phyloP scores from a whole-genome alignment of 306 rosid species.

The Rosa rugosa region DNA sequence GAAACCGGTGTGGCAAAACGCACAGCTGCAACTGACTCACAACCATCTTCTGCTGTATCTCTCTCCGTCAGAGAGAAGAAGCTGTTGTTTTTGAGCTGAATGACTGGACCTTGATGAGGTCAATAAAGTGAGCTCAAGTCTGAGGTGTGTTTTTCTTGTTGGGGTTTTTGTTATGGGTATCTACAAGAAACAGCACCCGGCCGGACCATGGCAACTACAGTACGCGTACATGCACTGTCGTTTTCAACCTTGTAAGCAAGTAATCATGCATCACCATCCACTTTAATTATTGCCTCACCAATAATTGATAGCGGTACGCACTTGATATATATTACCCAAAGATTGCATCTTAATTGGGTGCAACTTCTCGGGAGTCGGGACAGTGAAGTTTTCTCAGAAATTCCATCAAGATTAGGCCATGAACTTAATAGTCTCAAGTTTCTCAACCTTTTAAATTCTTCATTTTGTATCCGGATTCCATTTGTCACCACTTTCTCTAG shows the following conservation, averaged over 20 bases:
- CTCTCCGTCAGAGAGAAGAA: background rate
- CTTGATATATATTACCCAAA: too few relatives aligned
- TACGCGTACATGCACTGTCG: background rate
- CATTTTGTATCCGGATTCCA: too few relatives aligned
- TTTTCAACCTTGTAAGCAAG: background rate
- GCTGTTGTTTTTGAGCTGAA: background rate
- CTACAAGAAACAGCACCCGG: background rate
- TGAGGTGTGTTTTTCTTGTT: background rate
- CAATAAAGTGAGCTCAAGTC: background rate
- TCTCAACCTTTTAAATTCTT: too few relatives aligned
- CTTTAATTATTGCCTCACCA: too few relatives aligned
- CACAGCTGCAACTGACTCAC: slow-evolving; percentile 45
- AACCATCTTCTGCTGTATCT: slow-evolving; percentile 39
- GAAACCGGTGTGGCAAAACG: slow-evolving; percentile 32
- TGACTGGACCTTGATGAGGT: slow-evolving; percentile 2
- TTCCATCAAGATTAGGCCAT: too few relatives aligned
- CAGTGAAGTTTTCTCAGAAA: too few relatives aligned
- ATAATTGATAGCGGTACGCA: too few relatives aligned
- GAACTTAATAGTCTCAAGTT: too few relatives aligned
- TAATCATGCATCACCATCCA: too few relatives aligned
- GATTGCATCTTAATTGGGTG: too few relatives aligned
- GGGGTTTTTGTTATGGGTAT: background rate
- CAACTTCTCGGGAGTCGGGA: too few relatives aligned
- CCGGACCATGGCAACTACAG: background rate
- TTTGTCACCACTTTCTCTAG: too few relatives aligned